Evolutionary conservation across 345 rosid species (phyloP).

Genomic region (Euclidium syriacum): DNA sequence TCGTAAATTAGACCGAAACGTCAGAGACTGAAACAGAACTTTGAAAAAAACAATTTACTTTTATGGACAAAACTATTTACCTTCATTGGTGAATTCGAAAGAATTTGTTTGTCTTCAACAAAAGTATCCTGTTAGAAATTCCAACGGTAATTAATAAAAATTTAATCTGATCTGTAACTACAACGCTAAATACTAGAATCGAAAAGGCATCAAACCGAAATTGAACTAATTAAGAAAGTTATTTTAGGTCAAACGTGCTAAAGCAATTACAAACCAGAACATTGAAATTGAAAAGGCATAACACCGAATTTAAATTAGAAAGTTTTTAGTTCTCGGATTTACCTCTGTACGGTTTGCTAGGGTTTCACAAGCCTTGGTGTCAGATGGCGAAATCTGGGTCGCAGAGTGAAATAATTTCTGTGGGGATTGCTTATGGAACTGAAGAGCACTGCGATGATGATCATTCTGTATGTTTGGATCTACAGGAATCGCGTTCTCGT

Average conservation of each 20-base stretch:
- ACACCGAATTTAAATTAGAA: not conserved
- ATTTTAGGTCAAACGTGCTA: not conserved
- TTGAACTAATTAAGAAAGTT: too few relatives aligned
- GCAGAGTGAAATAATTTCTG: not conserved
- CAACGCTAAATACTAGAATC: too few relatives aligned
- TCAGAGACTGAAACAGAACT: constrained; percentile 34
- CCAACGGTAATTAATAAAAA: not conserved
- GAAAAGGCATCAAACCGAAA: too few relatives aligned
- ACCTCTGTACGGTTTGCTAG: not conserved
- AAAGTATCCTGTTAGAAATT: not conserved
- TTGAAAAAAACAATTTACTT: not conserved
- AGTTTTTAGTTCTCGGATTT: not conserved
- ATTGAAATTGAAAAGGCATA: not conserved
- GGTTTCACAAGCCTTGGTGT: not conserved
- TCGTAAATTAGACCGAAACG: constrained; percentile 36
- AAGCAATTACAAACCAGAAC: not conserved
- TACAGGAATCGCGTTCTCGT: constrained; percentile 59
- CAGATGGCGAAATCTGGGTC: not conserved
- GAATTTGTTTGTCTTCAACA: not conserved
- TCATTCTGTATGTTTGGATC: constrained; percentile 40
- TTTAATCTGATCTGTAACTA: not conserved
- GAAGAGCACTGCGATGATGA: not conserved
- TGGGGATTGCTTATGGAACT: not conserved
- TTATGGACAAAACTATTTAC: not conserved
- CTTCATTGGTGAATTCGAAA: not conserved